Conservation (phyloP, 805 yeast species). For the Candida germanica region DNA sequence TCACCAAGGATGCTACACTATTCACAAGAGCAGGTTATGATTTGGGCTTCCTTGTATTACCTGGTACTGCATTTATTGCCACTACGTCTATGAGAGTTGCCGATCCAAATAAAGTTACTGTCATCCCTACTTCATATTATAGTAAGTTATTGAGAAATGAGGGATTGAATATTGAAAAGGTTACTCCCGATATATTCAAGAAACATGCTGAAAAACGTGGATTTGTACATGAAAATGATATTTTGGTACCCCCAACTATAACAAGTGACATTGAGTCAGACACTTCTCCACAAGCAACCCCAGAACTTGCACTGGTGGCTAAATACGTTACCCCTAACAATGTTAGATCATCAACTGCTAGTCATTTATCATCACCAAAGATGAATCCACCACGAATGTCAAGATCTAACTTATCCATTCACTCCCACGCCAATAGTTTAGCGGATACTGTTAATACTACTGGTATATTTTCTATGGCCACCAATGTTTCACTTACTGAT, state of each 20-base stretch:
- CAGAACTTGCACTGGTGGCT: constrained; percentile 12
- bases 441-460: constrained; percentile 32
- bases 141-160: constrained; percentile 51
- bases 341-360: constrained; percentile 2
- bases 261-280: constrained; percentile 5
- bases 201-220: constrained; percentile 51
- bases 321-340: constrained; percentile 10
- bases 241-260: constrained; percentile 18
- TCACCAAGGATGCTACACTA: constrained; percentile 17
- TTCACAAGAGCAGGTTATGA: constrained; percentile 41
- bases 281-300: constrained; percentile 2
- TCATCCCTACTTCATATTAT: constrained; percentile 63
- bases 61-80: constrained; percentile 57
- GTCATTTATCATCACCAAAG: background rate
- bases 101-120: constrained; percentile 55
- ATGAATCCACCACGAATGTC: constrained; percentile 19
- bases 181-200: constrained; percentile 43
- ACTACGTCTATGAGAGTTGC: constrained; percentile 57
- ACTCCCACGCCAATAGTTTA: constrained; percentile 24
- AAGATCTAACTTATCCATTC: constrained; percentile 28
- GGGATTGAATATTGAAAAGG: constrained; percentile 40
- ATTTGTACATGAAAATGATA: constrained; percentile 26
- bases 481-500: constrained; percentile 63
- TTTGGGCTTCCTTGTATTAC: constrained; percentile 52
- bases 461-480: constrained; percentile 46